Conservation (phyloP, 192 early-diverging fungal genomes). For the Backusella tarrabulga region DNA sequence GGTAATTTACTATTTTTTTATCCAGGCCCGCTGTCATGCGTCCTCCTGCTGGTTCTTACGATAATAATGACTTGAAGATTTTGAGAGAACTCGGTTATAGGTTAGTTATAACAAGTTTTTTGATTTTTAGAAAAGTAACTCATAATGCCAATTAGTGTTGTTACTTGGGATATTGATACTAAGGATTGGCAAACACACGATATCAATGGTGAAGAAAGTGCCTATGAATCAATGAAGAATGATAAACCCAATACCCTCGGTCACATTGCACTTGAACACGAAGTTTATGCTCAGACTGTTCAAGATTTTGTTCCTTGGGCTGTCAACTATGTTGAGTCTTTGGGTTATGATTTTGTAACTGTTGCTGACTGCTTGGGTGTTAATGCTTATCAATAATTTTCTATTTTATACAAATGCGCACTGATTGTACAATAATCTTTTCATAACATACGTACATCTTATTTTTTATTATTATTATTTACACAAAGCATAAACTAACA, state of each 20-base stretch:
- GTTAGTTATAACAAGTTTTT: not conserved
- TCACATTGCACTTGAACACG: conserved; percentile 11
- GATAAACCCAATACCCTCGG: not conserved
- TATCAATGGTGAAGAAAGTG: conserved; percentile 4
- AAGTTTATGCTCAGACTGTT: conserved; percentile 30
- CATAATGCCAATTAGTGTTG: conserved; percentile 13
- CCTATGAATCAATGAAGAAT: conserved; percentile 1
- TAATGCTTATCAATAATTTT: not conserved
- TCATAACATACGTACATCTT: not conserved
- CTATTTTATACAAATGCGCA: not conserved
- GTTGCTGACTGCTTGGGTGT: conserved; percentile 44
- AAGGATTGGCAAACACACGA: conserved; percentile 37
- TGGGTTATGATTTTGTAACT: conserved; percentile 40
- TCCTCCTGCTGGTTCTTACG: conserved; percentile 50
- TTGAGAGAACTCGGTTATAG: conserved; percentile 41
- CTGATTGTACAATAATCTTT: not conserved
- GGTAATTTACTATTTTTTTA: not conserved
- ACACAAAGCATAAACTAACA: not conserved
- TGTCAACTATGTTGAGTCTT: conserved; percentile 30
- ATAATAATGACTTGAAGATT: conserved; percentile 16
- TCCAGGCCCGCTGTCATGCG: conserved; percentile 36
- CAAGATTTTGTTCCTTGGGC: conserved; percentile 38
- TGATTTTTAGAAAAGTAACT: not conserved
- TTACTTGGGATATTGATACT: conserved; percentile 46
- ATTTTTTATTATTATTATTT: not conserved